These are phyloP conservation scores for Dendrobium catenatum DNA, from an alignment of 106 monocot genomes.

Conservation along the genomic window DNA sequence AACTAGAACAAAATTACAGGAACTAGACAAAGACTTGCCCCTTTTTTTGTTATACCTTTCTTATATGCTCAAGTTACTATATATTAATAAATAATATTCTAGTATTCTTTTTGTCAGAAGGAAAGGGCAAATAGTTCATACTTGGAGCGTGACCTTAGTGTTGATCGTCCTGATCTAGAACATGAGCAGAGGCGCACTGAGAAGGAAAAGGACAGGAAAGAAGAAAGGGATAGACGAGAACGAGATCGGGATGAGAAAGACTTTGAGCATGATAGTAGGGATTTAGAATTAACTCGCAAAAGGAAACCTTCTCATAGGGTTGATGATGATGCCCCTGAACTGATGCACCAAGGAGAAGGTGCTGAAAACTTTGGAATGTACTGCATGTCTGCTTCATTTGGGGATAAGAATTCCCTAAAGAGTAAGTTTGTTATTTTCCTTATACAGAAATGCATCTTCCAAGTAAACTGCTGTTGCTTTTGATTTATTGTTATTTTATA, in stretches of 20 bases:
- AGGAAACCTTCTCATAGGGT: slow-evolving; percentile 49
- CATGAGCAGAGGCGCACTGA: slow-evolving; percentile 64
- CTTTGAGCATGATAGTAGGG: slow-evolving; percentile 57
- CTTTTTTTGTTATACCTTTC: not conserved
- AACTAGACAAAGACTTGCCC: not conserved
- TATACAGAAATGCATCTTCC: not conserved
- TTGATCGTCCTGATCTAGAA: slow-evolving; percentile 70
- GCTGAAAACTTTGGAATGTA: slow-evolving; percentile 52
- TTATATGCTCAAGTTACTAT: not conserved
- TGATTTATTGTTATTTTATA: not conserved
- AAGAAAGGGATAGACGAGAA: slow-evolving; percentile 59
- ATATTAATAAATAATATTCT: not conserved
- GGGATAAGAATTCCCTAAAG: slow-evolving; percentile 76
- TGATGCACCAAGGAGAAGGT: slow-evolving; percentile 34
- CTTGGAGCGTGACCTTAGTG: slow-evolving; percentile 60
- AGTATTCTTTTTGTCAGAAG: slow-evolving; percentile 35
- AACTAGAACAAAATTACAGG: not conserved
- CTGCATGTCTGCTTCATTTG: slow-evolving; percentile 54
- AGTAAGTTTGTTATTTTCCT: slow-evolving; percentile 34
- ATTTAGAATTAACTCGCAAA: slow-evolving; percentile 34
- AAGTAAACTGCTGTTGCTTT: not conserved
- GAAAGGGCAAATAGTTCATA: slow-evolving; percentile 46
- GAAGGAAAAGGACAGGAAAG: slow-evolving; percentile 78
- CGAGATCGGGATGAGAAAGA: slow-evolving; percentile 67
- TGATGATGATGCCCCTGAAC: slow-evolving; percentile 49